phyloP scores from a whole-genome alignment of 129 eudicot species.

The Centrapalus pauciflorus region DNA sequence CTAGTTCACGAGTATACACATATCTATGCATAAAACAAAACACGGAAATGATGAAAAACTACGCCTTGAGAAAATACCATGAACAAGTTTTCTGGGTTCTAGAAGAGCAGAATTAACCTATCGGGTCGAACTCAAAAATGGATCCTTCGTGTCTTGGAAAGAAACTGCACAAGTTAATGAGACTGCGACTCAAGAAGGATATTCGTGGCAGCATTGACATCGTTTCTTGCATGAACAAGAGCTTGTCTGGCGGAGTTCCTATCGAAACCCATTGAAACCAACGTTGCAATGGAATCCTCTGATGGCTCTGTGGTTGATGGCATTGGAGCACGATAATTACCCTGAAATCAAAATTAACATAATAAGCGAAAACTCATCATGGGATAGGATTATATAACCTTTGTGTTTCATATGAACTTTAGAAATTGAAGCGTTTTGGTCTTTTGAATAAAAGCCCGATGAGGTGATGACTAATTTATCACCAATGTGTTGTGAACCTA shows the following conservation, averaged over 20 bases:
- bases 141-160: not conserved
- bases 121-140: slow-evolving; percentile 22
- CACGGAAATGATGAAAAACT: not conserved
- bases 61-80: slow-evolving; percentile 22
- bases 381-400: not conserved
- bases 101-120: not conserved
- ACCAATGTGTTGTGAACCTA: too few species aligned
- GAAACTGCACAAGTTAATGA: slow-evolving; percentile 27
- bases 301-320: slow-evolving; percentile 57
- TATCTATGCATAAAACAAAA: slow-evolving; percentile 10
- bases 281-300: slow-evolving; percentile 68
- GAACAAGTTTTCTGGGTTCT: slow-evolving; percentile 6
- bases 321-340: slow-evolving; percentile 50
- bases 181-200: slow-evolving; percentile 84
- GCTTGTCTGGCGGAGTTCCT: slow-evolving; percentile 90
- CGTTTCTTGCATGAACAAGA: slow-evolving; percentile 83
- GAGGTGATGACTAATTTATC: too few species aligned
- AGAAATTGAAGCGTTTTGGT: not conserved
- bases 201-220: slow-evolving; percentile 81
- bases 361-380: not conserved
- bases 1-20: slow-evolving; percentile 31
- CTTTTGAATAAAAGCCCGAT: too few species aligned
- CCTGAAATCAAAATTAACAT: slow-evolving; percentile 39
- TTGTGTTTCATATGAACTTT: not conserved
- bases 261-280: slow-evolving; percentile 99